phyloP scores from a whole-genome alignment of 2,329 filamentous ascomycete species.

The Monosporascus sp. region DNA sequence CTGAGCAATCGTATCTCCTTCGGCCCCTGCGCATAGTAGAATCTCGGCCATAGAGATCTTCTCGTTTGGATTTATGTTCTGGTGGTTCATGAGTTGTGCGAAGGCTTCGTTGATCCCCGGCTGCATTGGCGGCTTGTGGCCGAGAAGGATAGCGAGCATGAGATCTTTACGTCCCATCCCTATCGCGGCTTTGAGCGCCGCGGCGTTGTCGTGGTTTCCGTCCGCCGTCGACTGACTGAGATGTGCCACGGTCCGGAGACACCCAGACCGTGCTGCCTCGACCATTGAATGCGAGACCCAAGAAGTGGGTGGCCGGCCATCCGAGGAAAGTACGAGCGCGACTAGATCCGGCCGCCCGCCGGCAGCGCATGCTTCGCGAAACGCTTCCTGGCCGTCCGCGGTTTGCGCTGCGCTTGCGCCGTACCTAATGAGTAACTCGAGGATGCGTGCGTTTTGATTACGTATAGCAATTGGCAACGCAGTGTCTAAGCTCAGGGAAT shows the following conservation, averaged over 20 bases:
- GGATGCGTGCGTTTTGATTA: conserved; percentile 36
- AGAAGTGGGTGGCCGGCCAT: conserved; percentile 37
- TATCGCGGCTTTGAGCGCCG: conserved; percentile 48
- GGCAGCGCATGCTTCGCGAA: conserved; percentile 44
- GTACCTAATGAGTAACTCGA: conserved; percentile 44
- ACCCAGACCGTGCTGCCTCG: conserved; percentile 45
- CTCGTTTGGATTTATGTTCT: conserved; percentile 41
- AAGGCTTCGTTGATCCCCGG: conserved; percentile 47
- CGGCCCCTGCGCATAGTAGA: conserved; percentile 53
- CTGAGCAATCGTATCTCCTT: conserved; percentile 43
- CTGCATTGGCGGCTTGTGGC: conserved; percentile 44
- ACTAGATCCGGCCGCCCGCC: conserved; percentile 43
- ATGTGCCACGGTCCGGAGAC: conserved; percentile 43
- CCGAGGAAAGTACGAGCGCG: conserved; percentile 43
- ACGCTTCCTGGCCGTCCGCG: conserved; percentile 47
- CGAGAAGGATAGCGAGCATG: conserved; percentile 49
- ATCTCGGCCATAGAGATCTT: conserved; percentile 50
- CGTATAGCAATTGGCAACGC: conserved; percentile 46
- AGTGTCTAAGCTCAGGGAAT: conserved; percentile 43
- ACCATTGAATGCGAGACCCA: conserved; percentile 47
- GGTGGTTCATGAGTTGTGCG: conserved; percentile 38
- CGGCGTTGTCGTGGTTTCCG: conserved; percentile 44
- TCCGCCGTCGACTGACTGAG: conserved; percentile 50
- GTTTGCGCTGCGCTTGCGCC: conserved; percentile 45
- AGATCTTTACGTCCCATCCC: conserved; percentile 47